Base-by-base conservation (phyloP, 495 filamentous ascomycete species). In the Talaromyces liani region DNA sequence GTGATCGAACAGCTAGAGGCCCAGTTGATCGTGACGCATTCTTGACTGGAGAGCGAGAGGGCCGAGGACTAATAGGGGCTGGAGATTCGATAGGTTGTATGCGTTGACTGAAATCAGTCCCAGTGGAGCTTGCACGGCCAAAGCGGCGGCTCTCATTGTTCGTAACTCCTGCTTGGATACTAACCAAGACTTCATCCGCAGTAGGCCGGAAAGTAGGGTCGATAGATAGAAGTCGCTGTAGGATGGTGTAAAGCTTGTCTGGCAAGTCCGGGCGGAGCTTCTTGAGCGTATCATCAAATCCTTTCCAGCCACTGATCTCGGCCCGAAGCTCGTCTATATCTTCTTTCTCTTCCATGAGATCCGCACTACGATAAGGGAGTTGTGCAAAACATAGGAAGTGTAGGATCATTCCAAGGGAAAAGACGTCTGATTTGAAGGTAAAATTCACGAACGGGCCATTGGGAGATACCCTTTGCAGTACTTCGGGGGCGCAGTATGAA, bases 351-450 rank as follows among this genome's bases (percentile, higher is more conserved):
- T 98, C 94, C 41, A 96, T 80, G 22, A 86, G 76, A 67, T 97
- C 92, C 34, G 92, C 93, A 69, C 87, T 88, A 25, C 68, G 77
- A 69, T 98, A 98, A 2, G 94, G 94, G 2, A 98, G 83, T 7
- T 90, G 82, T 0, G 90, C 91, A 71, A 98, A 98, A 71, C 95
- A 98, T 76, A 98, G 86, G 67, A 98, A 98, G 73, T 98, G 95
- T 4, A 98, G 83, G 53, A 98, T 97, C 94, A 98, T 96, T 36
- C 94, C 94, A 0, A 98, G 74, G 3, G 92, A 96, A 75, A 98
- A 98, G 10, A 98, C 89, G 71, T 98, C 94, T 0, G 92, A 97
- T 69, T 97, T 98, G 59, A 89, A 89, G 0, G 91, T 95, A 68
- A 98, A 98, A 68, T 98, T 95, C 4, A 90, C 92, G 66, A 89